phyloP scores from a whole-genome alignment of 2,329 filamentous ascomycete species.

The Pestalotiopsis fici region DNA sequence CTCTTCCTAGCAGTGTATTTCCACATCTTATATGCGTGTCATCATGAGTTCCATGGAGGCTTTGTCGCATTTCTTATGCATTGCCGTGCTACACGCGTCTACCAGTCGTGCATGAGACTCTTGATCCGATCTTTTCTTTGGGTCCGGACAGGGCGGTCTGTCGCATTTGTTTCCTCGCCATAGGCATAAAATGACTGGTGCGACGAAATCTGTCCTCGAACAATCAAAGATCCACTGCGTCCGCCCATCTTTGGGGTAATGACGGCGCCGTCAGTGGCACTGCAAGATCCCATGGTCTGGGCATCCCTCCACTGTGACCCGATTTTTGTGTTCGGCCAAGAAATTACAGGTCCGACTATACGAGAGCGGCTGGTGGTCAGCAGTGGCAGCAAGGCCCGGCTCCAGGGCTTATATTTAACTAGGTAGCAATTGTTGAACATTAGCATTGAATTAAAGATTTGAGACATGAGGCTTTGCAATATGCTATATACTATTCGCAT shows the following conservation, averaged over 20 bases:
- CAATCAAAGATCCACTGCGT: not conserved
- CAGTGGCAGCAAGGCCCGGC: not conserved
- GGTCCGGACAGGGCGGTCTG: not conserved
- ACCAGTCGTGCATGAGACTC: not conserved
- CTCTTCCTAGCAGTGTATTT: too few relatives aligned
- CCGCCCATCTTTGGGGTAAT: not conserved
- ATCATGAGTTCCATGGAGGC: not conserved
- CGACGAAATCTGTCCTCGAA: not conserved
- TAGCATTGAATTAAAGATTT: not conserved
- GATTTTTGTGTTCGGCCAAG: not conserved
- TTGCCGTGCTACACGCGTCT: not conserved
- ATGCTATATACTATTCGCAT: not conserved
- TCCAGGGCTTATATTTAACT: not conserved
- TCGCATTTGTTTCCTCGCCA: not conserved
- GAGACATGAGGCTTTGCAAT: not conserved
- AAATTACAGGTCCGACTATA: not conserved
- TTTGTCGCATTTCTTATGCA: not conserved
- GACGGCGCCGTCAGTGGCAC: constrained; percentile 2
- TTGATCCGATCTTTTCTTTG: not conserved
- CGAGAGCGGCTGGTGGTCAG: not conserved
- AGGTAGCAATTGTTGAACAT: not conserved
- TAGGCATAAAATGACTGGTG: not conserved
- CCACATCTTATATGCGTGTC: not conserved
- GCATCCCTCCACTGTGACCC: not conserved
- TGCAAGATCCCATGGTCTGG: not conserved